phyloP scores from a whole-genome alignment of 768 basidiomycete genomes.

The Termitomyces sp. region DNA sequence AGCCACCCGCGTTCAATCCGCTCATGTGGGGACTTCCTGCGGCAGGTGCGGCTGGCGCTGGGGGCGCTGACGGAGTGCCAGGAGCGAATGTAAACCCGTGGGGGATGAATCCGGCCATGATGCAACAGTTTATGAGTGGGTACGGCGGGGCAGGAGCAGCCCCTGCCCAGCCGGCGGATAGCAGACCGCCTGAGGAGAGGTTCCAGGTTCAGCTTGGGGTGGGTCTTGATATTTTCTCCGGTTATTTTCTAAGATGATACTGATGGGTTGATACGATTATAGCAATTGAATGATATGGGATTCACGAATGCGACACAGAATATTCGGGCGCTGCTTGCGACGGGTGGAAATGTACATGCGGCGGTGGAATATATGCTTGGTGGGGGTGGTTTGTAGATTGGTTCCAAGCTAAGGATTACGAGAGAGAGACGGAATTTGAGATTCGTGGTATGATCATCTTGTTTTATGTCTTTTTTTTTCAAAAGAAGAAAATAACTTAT shows the following conservation, averaged over 20 bases:
- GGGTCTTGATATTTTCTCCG: slow-evolving; percentile 14
- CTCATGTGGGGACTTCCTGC: slow-evolving; percentile 6
- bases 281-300: slow-evolving; percentile 96
- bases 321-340: slow-evolving; percentile 83
- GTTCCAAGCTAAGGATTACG: not conserved
- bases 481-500: too few species aligned
- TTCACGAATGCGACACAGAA: slow-evolving; percentile 89
- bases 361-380: slow-evolving; percentile 91
- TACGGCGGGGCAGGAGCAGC: slow-evolving; percentile 18
- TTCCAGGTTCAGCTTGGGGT: slow-evolving; percentile 87
- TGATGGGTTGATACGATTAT: not conserved
- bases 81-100: slow-evolving; percentile 28
- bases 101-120: slow-evolving; percentile 34
- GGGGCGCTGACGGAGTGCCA: slow-evolving; percentile 18
- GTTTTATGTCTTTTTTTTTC: not conserved
- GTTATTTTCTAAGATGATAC: not conserved
- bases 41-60: slow-evolving; percentile 7
- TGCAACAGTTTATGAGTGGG: slow-evolving; percentile 37
- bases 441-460: not conserved
- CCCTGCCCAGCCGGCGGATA: slow-evolving; percentile 54
- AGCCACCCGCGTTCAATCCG: slow-evolving; percentile 17
- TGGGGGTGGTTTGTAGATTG: slow-evolving; percentile 52
- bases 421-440: not conserved
- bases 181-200: slow-evolving; percentile 82
- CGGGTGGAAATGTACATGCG: slow-evolving; percentile 87